Base-by-base conservation (phyloP, 164 flowering plant species). In the Tetracentron sinense region DNA sequence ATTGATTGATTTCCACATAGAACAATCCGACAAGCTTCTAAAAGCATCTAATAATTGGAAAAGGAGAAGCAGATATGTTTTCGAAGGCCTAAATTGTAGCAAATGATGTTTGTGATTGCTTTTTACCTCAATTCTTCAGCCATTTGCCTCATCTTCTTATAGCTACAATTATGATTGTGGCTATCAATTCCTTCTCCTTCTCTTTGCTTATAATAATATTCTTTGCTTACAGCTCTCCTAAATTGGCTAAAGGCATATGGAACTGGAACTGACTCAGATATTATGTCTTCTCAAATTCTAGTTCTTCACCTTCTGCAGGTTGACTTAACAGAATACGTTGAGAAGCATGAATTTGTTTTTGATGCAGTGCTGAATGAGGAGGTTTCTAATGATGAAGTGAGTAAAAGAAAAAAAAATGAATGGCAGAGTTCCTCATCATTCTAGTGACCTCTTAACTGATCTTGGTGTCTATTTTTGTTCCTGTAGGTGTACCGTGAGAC, bases 311-410 rank as follows among this genome's bases (percentile, higher is more conserved):
- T 63, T 74, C 46, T 70, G 77, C 83, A 93, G 98, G 98, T 93
- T 72, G 98, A 93, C 72, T 69, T 93, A 27, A 90, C 98, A 54
- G 97, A 83, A 69, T 93, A 93, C 67, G 81, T 81, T 42, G 98
- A 93, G 81, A 88, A 81, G 58, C 98, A 93, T 77, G 96, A 88
- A 69, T 93, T 93, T 78, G 83, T 84, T 38, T 93, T 87, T 80
- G 98, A 93, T 78, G 96, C 98, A 1, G 97, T 93, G 68, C 74
- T 93, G 70, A 66, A 80, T 76, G 96, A 88, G 77, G 81, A 78
- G 47, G 96, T 93, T 55, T 79, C 97, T 64, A 93, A 93, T 82
- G 94, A 87, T 52, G 96, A 93, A 69, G 98, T 93, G 74, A 79
- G 85, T 66, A 21, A n/a, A 35, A 62, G 25, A 51, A 17, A 21